Evolutionary conservation across 2,329 filamentous ascomycete species (phyloP).

Genomic region (Hymenoscyphus infarciens): DNA sequence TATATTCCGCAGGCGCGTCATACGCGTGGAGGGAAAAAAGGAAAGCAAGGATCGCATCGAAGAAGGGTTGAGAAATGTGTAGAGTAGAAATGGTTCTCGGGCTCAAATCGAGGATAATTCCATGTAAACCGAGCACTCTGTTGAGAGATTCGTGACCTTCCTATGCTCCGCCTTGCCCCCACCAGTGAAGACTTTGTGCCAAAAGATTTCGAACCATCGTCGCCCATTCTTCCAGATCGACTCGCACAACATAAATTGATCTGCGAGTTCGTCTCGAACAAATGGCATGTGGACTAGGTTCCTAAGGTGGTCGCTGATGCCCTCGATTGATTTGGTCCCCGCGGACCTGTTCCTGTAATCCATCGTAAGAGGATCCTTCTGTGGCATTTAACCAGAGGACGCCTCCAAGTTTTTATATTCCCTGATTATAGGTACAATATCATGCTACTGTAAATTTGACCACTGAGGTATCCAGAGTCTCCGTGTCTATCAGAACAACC

Average conservation of each 20-base stretch:
- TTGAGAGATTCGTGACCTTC: background rate
- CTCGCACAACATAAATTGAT: too few relatives aligned
- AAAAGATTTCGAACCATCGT: too few relatives aligned
- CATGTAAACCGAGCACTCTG: background rate
- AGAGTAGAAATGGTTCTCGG: background rate
- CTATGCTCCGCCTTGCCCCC: background rate
- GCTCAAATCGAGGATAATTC: background rate
- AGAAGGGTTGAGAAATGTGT: background rate
- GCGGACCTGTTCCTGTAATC: too few relatives aligned
- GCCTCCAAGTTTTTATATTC: background rate
- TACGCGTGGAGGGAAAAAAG: too few relatives aligned
- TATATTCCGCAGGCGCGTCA: too few relatives aligned
- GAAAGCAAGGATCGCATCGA: background rate
- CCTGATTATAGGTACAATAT: background rate
- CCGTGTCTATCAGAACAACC: conserved; percentile 77
- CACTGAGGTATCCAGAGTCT: conserved; percentile 62
- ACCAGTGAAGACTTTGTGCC: too few relatives aligned
- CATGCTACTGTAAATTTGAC: conserved; percentile 28
- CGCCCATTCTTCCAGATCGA: too few relatives aligned
- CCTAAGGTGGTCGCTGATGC: background rate
- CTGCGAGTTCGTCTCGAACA: too few relatives aligned
- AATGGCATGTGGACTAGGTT: background rate
- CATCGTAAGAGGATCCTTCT: background rate
- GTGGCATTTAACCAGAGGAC: background rate
- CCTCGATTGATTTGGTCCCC: background rate